phyloP scores from a whole-genome alignment of 257 asterid genomes.

The Euphrasia confusa region DNA sequence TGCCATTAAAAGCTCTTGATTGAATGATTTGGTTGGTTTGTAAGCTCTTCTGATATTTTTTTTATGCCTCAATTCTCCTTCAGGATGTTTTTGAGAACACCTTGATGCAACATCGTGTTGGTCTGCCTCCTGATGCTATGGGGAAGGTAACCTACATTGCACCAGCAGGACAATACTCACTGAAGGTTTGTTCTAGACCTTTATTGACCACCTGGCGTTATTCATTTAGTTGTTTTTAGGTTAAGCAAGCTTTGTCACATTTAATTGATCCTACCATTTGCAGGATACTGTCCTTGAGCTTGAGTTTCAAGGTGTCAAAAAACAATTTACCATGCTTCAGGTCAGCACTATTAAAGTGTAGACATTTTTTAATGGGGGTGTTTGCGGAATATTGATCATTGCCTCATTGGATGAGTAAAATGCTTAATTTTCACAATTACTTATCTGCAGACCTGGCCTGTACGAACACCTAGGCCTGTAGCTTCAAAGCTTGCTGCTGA shows the following conservation, averaged over 20 bases:
- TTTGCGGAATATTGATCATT: slow-evolving; percentile 1
- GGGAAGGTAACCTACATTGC: slow-evolving; percentile 92
- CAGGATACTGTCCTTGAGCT: slow-evolving; percentile 99
- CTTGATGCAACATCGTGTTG: slow-evolving; percentile 81
- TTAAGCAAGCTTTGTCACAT: not conserved
- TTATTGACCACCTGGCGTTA: slow-evolving; percentile 17
- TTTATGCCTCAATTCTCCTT: slow-evolving; percentile 24
- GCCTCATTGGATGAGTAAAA: slow-evolving; percentile 18
- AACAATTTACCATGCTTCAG: slow-evolving; percentile 96
- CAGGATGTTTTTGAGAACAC: slow-evolving; percentile 89
- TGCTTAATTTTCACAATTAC: slow-evolving; percentile 25
- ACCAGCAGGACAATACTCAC: slow-evolving; percentile 87
- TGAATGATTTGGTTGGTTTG: not conserved
- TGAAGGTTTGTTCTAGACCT: slow-evolving; percentile 56
- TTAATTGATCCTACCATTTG: slow-evolving; percentile 28
- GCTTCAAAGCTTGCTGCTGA: slow-evolving; percentile 96
- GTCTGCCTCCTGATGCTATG: slow-evolving; percentile 97
- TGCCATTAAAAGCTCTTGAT: slow-evolving; percentile 11
- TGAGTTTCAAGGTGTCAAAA: slow-evolving; percentile 96
- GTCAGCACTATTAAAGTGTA: slow-evolving; percentile 30
- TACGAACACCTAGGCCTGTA: slow-evolving; percentile 96
- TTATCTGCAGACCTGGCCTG: slow-evolving; percentile 85
- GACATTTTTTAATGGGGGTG: slow-evolving; percentile 10
- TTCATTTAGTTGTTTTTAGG: slow-evolving; percentile 1
- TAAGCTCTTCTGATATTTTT: slow-evolving; percentile 7